phyloP scores from a whole-genome alignment of 1,284 basidiomycete species.

The Schizophyllum commune region DNA sequence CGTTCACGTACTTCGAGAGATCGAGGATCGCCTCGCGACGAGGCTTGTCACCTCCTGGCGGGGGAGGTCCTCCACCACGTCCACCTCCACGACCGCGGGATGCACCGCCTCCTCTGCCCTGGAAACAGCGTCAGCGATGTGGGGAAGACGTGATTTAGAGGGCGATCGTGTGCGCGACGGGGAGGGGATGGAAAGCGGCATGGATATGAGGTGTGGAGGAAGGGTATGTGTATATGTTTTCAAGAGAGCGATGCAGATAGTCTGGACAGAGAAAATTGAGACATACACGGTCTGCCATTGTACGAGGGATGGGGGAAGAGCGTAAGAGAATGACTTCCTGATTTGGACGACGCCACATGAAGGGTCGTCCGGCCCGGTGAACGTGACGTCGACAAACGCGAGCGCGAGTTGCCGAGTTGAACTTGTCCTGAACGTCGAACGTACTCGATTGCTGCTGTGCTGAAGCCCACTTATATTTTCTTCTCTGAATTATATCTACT shows the following conservation, averaged over 20 bases:
- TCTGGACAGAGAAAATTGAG: background rate
- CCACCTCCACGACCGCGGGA: background rate
- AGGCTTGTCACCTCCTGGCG: constrained; percentile 55
- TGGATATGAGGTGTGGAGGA: background rate
- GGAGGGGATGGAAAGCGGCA: background rate
- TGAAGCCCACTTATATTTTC: no score
- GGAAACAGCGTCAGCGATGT: background rate
- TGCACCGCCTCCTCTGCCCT: background rate
- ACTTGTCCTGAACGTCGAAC: background rate
- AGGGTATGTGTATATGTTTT: background rate
- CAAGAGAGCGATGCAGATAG: background rate
- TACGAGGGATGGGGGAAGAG: background rate
- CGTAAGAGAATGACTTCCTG: background rate
- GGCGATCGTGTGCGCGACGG: background rate
- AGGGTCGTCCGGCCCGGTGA: no score
- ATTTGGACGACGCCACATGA: background rate
- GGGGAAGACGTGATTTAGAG: background rate
- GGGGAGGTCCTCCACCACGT: no score
- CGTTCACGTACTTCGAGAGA: constrained; percentile 89
- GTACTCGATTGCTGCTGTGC: background rate
- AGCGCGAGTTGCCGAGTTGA: background rate
- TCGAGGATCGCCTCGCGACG: constrained; percentile 95
- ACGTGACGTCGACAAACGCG: background rate
- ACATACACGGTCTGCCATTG: background rate
- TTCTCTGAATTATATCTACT: no score